Conservation (phyloP, 2,329 filamentous ascomycete species). For the Tolypocladium ovalisporum region DNA sequence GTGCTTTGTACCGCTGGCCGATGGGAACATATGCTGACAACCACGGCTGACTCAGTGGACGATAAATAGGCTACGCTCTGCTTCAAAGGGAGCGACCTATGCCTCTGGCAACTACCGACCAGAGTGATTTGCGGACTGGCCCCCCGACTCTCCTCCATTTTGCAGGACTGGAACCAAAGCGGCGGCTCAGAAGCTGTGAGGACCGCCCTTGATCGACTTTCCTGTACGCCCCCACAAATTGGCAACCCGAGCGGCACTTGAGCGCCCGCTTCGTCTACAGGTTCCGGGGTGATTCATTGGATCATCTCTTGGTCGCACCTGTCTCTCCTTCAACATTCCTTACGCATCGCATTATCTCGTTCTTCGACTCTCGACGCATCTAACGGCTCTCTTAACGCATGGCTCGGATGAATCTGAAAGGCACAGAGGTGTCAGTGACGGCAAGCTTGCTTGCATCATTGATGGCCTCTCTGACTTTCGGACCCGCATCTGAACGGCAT, state of each 20-base stretch:
- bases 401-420: constrained; percentile 24
- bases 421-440: constrained; percentile 6
- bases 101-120: constrained; percentile 28
- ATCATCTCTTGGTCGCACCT: constrained; percentile 12
- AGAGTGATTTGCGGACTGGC: constrained; percentile 17
- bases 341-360: constrained; percentile 29
- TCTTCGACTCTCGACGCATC: constrained; percentile 32
- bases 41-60: constrained; percentile 73
- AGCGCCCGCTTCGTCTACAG: constrained; percentile 5
- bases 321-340: constrained; percentile 15
- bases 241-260: neutral
- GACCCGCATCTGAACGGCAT: constrained; percentile 25
- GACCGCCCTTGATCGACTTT: neutral
- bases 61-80: constrained; percentile 77
- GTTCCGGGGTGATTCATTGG: constrained; percentile 7
- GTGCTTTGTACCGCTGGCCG: constrained; percentile 62
- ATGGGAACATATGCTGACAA: constrained; percentile 61
- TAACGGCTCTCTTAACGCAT: constrained; percentile 23
- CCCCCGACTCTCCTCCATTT: constrained; percentile 3
- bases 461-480: constrained; percentile 6
- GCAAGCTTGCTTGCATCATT: constrained; percentile 2
- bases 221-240: neutral
- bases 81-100: constrained; percentile 56
- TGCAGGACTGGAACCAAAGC: constrained; percentile 4
- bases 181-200: neutral